Base-by-base conservation (phyloP, 108 stramenopile genomes). In the Epithemia pelagica region DNA sequence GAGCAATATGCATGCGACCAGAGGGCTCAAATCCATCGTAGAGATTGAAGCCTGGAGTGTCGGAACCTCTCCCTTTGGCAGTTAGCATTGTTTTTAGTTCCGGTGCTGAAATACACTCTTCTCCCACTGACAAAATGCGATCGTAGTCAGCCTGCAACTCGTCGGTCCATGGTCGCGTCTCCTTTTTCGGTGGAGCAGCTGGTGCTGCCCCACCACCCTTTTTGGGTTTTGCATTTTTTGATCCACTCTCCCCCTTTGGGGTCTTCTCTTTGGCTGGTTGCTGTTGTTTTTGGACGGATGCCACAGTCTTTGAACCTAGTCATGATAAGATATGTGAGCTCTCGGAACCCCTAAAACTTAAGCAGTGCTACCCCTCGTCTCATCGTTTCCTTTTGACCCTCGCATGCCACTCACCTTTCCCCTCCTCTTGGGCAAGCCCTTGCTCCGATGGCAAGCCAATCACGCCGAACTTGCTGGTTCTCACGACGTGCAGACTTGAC, bases 1-100 rank as follows among this genome's bases (percentile, higher is more conserved):
- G 99, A 0, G 99, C 99, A 72, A 99, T 99, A 81, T 99, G 99
- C 99, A 99, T 99, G 21, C 99, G 95, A 26, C 99, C 99, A 24
- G 86, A 89, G 0, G 99, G 99, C 72, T 99, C 99, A 71, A 99
- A 99, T 52, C 99, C 99, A 68, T 99, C 98, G 81, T 99, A 99
- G 28, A 92, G 77, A 24, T 84, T 82, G 68, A 92, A 86, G 2
- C 85, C 82, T 0, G 67, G 59, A 3, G 74, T 66, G 0, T 74
- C 80, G 3, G 84, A 74, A 52, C 87, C 87, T 28, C 87, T 79
- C 22, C 87, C 86, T 68, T 91, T 92, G 60, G 85, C 78, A 3
- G 68, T 28, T 24, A 95, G 32, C 67, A 95, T 66, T 0, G 60
- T 55, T 67, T 78, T 71, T 26, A 95, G 64, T 69, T 92, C 91